Evolutionary conservation across 2,329 filamentous ascomycete species (phyloP).

Genomic region (Colletotrichum godetiae): DNA sequence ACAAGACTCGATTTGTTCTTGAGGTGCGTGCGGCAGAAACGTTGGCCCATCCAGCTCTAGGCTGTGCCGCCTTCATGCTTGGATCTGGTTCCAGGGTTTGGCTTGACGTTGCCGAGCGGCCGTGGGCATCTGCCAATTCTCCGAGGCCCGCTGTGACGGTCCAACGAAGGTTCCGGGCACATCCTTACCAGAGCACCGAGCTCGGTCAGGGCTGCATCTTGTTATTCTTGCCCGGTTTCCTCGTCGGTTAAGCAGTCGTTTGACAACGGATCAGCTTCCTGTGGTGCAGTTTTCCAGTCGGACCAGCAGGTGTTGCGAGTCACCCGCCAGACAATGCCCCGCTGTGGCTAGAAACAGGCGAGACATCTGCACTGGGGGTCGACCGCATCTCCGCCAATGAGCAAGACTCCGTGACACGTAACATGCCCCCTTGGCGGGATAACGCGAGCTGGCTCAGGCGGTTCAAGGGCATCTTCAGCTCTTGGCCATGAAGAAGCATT

Average conservation of each 20-base stretch:
- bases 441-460: background rate
- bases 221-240: background rate
- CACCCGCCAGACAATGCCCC: conserved; percentile 1
- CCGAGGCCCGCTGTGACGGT: conserved; percentile 11
- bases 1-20: background rate
- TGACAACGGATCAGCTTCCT: background rate
- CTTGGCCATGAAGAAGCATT: background rate
- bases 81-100: conserved; percentile 9
- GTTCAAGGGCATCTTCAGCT: background rate
- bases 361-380: background rate
- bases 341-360: background rate
- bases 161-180: conserved; percentile 4
- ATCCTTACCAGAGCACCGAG: conserved; percentile 14
- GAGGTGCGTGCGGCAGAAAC: conserved; percentile 16
- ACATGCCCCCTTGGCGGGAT: background rate
- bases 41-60: conserved; percentile 4
- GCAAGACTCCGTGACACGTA: background rate
- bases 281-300: background rate
- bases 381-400: background rate
- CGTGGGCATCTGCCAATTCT: conserved; percentile 13
- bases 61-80: conserved; percentile 28
- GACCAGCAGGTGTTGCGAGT: conserved; percentile 13
- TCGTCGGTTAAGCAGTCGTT: background rate
- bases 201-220: background rate
- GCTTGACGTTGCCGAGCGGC: conserved; percentile 16